Conservation (phyloP, 768 basidiomycete genomes). For the Russula virescens region DNA sequence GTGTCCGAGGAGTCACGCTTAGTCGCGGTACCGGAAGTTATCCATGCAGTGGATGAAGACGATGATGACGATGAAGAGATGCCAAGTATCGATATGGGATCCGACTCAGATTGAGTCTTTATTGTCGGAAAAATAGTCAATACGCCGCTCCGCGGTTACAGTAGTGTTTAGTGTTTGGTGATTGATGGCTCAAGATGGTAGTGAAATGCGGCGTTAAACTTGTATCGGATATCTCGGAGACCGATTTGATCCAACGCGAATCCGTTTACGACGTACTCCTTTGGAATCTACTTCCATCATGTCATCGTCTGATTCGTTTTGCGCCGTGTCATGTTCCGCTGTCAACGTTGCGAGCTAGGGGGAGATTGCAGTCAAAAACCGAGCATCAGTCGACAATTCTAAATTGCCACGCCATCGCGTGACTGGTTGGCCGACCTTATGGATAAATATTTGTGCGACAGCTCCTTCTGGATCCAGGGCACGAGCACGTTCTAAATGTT, state of each 20-base stretch:
- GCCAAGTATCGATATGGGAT: slow-evolving; percentile 71
- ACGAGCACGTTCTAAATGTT: slow-evolving; percentile 60
- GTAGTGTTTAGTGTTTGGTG: background rate
- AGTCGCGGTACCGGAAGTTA: background rate
- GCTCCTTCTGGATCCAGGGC: slow-evolving; percentile 52
- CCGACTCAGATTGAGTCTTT: slow-evolving; percentile 62
- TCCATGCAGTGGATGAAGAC: slow-evolving; percentile 33
- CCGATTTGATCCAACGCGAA: slow-evolving; percentile 25
- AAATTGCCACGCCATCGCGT: background rate
- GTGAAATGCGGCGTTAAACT: background rate
- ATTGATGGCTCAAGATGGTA: background rate
- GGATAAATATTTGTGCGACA: slow-evolving; percentile 48
- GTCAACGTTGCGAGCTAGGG: slow-evolving; percentile 20
- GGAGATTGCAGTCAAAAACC: background rate
- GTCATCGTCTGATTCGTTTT: slow-evolving; percentile 37
- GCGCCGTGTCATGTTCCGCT: slow-evolving; percentile 19
- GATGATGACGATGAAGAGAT: slow-evolving; percentile 73
- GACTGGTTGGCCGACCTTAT: slow-evolving; percentile 37
- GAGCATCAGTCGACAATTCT: background rate
- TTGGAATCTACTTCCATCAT: slow-evolving; percentile 28
- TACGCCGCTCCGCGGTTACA: background rate
- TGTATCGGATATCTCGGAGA: background rate
- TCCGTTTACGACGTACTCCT: slow-evolving; percentile 34
- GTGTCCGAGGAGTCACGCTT: background rate
- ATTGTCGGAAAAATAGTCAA: background rate